Evolutionary conservation across 208 protist genomes (phyloP).

Genomic region (Leishmania mexicana): DNA sequence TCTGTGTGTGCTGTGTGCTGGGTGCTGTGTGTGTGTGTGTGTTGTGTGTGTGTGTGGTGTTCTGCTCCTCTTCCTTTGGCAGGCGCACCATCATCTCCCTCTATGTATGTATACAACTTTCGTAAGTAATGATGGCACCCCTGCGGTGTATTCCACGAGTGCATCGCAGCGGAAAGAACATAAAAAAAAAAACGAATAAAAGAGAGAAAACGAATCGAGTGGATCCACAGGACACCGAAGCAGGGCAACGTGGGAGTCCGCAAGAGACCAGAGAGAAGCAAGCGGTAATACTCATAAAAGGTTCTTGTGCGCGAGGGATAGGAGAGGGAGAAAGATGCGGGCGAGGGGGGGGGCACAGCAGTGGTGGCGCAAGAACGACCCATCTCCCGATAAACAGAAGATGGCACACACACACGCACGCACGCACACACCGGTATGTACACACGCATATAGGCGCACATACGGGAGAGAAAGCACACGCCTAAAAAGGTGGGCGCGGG

Average conservation of each 20-base stretch:
- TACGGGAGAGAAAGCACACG: neutral
- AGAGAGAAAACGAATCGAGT: neutral
- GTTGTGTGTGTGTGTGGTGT: neutral
- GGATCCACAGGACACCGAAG: no score
- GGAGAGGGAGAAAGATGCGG: neutral
- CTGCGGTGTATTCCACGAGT: neutral
- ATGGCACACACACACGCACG: neutral
- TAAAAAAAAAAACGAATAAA: neutral
- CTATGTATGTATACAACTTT: neutral
- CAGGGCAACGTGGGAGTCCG: neutral
- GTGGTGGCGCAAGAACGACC: neutral
- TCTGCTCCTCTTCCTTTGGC: neutral
- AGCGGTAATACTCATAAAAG: neutral
- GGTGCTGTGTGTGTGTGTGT: neutral
- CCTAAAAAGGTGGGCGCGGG: neutral
- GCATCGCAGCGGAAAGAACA: neutral
- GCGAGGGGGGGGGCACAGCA: neutral
- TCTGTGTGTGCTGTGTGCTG: neutral
- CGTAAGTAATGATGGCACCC: neutral
- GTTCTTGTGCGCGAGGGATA: neutral
- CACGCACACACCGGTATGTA: neutral
- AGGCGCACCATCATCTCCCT: neutral
- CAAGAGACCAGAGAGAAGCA: neutral
- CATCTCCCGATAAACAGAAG: neutral
- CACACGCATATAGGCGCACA: neutral